Evolutionary conservation across 306 rosid genomes (phyloP).

Genomic region (Prinsepia uniflora): DNA sequence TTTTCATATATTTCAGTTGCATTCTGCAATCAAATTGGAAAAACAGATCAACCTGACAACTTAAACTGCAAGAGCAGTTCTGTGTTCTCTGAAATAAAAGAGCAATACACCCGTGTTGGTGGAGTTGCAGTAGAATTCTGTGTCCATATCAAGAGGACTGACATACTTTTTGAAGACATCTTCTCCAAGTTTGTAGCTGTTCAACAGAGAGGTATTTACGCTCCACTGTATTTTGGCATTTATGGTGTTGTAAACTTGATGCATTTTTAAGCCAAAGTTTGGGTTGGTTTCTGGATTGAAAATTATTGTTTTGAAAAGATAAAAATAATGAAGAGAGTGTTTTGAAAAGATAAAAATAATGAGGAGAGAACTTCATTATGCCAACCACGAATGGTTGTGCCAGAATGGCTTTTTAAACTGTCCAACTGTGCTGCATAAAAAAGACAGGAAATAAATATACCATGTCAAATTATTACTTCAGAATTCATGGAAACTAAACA

Average conservation of each 20-base stretch:
- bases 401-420: neutral
- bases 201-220: slow-evolving; percentile 73
- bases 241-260: neutral
- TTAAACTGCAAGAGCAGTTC: slow-evolving; percentile 44
- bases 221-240: slow-evolving; percentile 19
- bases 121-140: slow-evolving; percentile 99
- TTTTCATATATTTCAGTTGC: slow-evolving; percentile 94
- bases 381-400: neutral
- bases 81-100: slow-evolving; percentile 79
- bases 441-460: neutral
- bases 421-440: neutral
- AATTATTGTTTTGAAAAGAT: neutral
- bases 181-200: slow-evolving; percentile 70
- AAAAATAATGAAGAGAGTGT: no score
- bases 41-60: slow-evolving; percentile 46
- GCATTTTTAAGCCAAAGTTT: slow-evolving; percentile 9
- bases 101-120: slow-evolving; percentile 90
- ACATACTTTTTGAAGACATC: slow-evolving; percentile 91
- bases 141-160: slow-evolving; percentile 88
- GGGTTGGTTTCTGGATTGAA: neutral
- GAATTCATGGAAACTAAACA: neutral
- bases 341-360: no score
- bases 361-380: neutral
- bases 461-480: neutral
- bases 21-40: slow-evolving; percentile 80